Base-by-base conservation (phyloP, 768 basidiomycete species). In the Termitomyces sp. region DNA sequence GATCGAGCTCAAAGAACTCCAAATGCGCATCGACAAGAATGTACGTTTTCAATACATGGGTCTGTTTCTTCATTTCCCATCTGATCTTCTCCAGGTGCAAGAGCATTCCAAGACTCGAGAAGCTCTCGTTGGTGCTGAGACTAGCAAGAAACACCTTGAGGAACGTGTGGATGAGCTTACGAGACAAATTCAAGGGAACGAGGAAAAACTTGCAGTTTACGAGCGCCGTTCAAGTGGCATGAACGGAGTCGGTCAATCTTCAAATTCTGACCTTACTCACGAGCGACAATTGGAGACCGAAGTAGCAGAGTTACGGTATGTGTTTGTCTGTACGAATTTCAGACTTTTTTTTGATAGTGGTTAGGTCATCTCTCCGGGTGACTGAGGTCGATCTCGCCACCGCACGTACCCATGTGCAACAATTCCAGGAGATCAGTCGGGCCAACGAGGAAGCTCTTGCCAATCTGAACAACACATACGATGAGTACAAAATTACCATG, bases 201-300 rank as follows among this genome's bases (percentile, higher is more conserved):
- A 85, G 45, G 92, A 94, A 76, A 94, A 94, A 70, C 79, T 94
- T 27, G 77, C 91, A 2, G 89, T 94, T 2, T 95, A 92, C 63
- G 92, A 94, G 65, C 83, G 90, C 37, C 77, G 89, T 48, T 65
- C 79, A 8, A 67, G 77, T 7, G 64, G 71, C 4, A 64, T 66
- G 5, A 59, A 61, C 44, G 71, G 73, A 21, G 53, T 70, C 11
- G 61, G 71, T 53, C 68, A 73, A 43, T 63, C 61, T 16, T 65
- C 67, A 25, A 76, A 81, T 59, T 72, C 78, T 52, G 78, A 79
- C 59, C 57, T 84, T 59, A 79, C 77, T 59, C 79, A 78, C 10
- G 93, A 94, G 66, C 87, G 91, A 63, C 89, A 91, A 63, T 78
- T 94, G 9, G 86, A 93, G 68, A 76, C 82, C 16, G 90, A 94